Evolutionary conservation across 1,284 basidiomycete genomes (phyloP), one percentile per base, ranked within the genome.

Genomic region (Fomitopsis schrenkii): DNA sequence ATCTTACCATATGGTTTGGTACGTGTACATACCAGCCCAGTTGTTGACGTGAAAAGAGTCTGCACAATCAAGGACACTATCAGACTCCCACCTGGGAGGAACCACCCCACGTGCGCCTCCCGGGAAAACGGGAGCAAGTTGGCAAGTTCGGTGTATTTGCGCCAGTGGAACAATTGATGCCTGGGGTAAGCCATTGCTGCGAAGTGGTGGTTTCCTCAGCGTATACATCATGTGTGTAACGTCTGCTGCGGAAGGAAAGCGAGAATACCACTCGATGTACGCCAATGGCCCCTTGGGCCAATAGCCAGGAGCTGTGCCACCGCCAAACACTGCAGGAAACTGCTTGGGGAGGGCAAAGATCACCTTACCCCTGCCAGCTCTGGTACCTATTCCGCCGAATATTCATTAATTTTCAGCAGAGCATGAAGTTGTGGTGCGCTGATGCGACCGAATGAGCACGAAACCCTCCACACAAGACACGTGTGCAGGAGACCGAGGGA

Each of bases 21-120:
- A 57, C n/a, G 55, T 8, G 19, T 57, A 57, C 55, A 57, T n/a
- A 30, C 40, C 42, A 40, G 40, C 14, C 55, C 55, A 57, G 40
- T 57, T 57, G 30, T 42, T 42, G 19, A 57, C 38, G 15, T n/a
- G n/a, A 57, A 57, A 57, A 15, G 35, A 42, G 40, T 14, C 9
- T 22, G n/a, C 17, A 12, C 26, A n/a, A 12, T 57, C 55, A 14
- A 57, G 26, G 33, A 57, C 40, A 44, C 26, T 57, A 42, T 57
- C 55, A 17, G 38, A n/a, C 15, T 35, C 42, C 55, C 55, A 57
- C 30, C 30, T 7, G 30, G 30, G 30, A 33, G 14, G 40, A 42
- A 40, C 9, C 14, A 42, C 42, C 55, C 30, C 30, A 33, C 30
- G 30, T 5, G 15, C 10, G 14, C 42, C n/a, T 28, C 40, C 19